Conservation (phyloP, 2,329 filamentous ascomycete genomes). For the Sphaerulina vaccinii region DNA sequence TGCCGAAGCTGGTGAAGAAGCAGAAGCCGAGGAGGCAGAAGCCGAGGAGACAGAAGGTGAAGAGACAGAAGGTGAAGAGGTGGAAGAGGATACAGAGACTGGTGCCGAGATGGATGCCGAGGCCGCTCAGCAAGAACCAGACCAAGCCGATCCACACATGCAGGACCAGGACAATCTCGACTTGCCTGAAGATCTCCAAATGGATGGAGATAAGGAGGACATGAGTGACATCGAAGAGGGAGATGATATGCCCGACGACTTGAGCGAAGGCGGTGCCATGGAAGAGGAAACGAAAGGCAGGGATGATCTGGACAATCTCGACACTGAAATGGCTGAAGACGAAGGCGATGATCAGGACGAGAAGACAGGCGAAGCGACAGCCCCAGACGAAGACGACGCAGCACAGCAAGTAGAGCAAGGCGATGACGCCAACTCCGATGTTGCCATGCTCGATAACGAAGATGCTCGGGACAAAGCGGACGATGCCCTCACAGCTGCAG, state of each 20-base stretch:
- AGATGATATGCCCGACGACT: conserved; percentile 28
- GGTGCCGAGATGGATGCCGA: conserved; percentile 56
- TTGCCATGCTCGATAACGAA: conserved; percentile 40
- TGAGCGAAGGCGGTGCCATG: conserved; percentile 18
- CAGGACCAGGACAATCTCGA: conserved; percentile 80
- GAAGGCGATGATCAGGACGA: conserved; percentile 25
- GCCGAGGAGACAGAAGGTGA: conserved; percentile 62
- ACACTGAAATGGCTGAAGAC: conserved; percentile 28
- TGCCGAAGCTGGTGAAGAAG: conserved; percentile 43
- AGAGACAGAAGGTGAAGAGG: conserved; percentile 33
- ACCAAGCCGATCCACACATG: conserved; percentile 70
- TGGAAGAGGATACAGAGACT: conserved; percentile 22
- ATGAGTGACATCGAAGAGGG: conserved; percentile 49
- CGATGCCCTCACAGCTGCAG: conserved; percentile 48
- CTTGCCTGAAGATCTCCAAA: conserved; percentile 82
- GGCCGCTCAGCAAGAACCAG: conserved; percentile 64
- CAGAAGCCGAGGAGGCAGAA: conserved; percentile 42
- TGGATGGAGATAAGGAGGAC: conserved; percentile 64
- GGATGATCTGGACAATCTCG: conserved; percentile 21
- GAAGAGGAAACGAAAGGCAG: conserved; percentile 21
- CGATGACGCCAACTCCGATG: conserved; percentile 43
- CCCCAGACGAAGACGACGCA: conserved; percentile 39
- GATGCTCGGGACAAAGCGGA: conserved; percentile 44
- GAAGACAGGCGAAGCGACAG: conserved; percentile 23
- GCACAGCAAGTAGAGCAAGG: conserved; percentile 39